Conservation (phyloP, 768 basidiomycete species). For the Strobilomyces dryophilus region DNA sequence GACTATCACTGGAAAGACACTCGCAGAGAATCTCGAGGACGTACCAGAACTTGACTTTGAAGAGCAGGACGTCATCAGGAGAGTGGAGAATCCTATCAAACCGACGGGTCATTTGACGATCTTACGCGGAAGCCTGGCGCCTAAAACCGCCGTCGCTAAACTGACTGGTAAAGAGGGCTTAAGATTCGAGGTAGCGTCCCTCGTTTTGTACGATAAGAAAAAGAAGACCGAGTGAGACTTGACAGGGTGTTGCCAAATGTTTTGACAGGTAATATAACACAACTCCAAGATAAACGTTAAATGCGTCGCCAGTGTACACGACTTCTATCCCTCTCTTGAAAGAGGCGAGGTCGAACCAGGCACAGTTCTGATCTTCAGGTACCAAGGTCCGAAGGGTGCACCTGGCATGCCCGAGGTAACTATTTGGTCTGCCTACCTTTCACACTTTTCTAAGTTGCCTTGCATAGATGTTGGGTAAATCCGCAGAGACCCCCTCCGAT, state of each 20-base stretch:
- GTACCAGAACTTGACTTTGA: conserved; percentile 68
- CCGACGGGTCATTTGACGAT: conserved; percentile 83
- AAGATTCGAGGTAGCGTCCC: conserved; percentile 61
- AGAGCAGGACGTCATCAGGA: conserved; percentile 72
- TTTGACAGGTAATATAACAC: conserved; percentile 55
- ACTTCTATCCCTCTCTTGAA: conserved; percentile 71
- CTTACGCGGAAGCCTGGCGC: conserved; percentile 83
- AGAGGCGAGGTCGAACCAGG: conserved; percentile 74
- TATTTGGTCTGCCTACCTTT: not conserved
- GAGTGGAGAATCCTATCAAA: conserved; percentile 78
- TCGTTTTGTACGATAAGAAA: not conserved
- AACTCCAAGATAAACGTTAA: not conserved
- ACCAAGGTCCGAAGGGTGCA: conserved; percentile 88
- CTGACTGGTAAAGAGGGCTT: conserved; percentile 91
- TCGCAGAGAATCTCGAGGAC: conserved; percentile 82
- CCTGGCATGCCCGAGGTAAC: conserved; percentile 85
- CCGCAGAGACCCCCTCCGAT: not conserved
- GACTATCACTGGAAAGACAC: conserved; percentile 89
- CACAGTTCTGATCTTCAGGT: conserved; percentile 76
- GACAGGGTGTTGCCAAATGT: conserved; percentile 68
- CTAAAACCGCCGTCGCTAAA: conserved; percentile 86
- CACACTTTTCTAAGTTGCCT: not conserved
- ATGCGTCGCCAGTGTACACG: conserved; percentile 44
- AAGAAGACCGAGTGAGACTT: conserved; percentile 1
- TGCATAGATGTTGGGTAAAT: conserved; percentile 43